Evolutionary conservation across 495 filamentous ascomycete genomes (phyloP), one percentile per base, ranked within the genome.

Genomic region (Podospora conica): DNA sequence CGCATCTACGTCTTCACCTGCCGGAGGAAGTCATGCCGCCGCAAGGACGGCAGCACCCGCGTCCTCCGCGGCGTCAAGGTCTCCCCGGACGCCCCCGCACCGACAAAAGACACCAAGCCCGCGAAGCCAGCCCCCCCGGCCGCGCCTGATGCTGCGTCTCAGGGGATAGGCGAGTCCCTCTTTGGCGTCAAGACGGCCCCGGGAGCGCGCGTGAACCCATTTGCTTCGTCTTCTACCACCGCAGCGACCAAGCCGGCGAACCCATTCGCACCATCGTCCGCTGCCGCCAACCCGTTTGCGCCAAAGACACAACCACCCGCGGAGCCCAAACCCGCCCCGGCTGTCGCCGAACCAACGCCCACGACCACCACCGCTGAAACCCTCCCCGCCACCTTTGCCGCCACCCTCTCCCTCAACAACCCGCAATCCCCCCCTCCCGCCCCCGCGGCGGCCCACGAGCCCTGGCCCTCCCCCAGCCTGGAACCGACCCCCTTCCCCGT

Each of bases 1-100:
- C 84, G 94, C 55, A 73, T 98, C 53, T 97, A 97, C 71, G 79
- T 98, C 11, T 93, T 93, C 71, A 82, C 83, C 53, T 99, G 95
- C 74, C 83, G 84, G 61, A 81, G 85, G 61, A 94, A 91, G 74
- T 80, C 86, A 22, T 99, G 95, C 74, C 86, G 91, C 73, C 82
- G 91, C 57, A 94, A 93, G 73, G 86, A 88, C 29, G 95, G 95
- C 3, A 91, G 87, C 63, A 83, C 96, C 24, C 81, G 91, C 58
- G 90, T 84, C 1, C 74, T 96, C 24, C 80, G 94, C 63, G 88
- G 85, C 5, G 79, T 88, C 5, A 82, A 85, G 61, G 76, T 86
- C 24, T 72, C 78, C 0, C 76, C 81, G 12, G 72, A 71, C 3
- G 60, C 67, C 1, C 56, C 74, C 1, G 58, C 58, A 0, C 48